These are phyloP conservation scores for Ordospora colligata DNA, from an alignment of 371 early-diverging fungal species.

Conservation along the genomic window DNA sequence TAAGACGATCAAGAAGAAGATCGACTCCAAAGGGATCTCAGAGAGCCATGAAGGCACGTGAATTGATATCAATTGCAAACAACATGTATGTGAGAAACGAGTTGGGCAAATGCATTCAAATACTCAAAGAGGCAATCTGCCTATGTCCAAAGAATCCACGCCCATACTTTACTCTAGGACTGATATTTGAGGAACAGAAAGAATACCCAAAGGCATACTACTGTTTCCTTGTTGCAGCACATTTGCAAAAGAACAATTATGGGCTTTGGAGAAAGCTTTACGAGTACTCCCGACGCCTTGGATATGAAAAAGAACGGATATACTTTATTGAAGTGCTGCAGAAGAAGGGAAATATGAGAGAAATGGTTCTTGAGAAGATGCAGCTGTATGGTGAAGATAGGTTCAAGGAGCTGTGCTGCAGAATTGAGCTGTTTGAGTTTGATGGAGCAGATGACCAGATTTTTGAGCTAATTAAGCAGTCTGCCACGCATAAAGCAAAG, in stretches of 20 bases:
- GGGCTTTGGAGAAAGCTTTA: slow-evolving; percentile 72
- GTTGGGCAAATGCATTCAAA: slow-evolving; percentile 22
- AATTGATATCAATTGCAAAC: slow-evolving; percentile 47
- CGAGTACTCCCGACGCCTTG: slow-evolving; percentile 18
- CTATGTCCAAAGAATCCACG: slow-evolving; percentile 41
- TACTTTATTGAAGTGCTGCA: slow-evolving; percentile 55
- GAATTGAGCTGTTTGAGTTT: slow-evolving; percentile 49
- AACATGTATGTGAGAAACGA: slow-evolving; percentile 54
- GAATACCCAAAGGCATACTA: slow-evolving; percentile 68
- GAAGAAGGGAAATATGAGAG: slow-evolving; percentile 29
- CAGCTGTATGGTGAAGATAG: slow-evolving; percentile 21
- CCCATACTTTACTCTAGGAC: slow-evolving; percentile 65
- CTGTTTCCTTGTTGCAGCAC: slow-evolving; percentile 75
- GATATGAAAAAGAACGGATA: slow-evolving; percentile 50
- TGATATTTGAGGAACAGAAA: slow-evolving; percentile 76
- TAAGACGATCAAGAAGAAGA: slow-evolving; percentile 7
- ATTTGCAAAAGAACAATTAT: slow-evolving; percentile 68
- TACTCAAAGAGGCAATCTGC: slow-evolving; percentile 47
- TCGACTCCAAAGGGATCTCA: neutral
- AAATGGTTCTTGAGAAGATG: slow-evolving; percentile 45
- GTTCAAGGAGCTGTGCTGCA: slow-evolving; percentile 38
- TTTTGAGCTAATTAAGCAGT: slow-evolving; percentile 46
- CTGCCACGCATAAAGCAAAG: slow-evolving; percentile 20
- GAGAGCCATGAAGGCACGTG: slow-evolving; percentile 20
- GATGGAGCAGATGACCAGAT: slow-evolving; percentile 46